phyloP scores from a whole-genome alignment of 768 basidiomycete species.

The Boletus tylopilopsis region DNA sequence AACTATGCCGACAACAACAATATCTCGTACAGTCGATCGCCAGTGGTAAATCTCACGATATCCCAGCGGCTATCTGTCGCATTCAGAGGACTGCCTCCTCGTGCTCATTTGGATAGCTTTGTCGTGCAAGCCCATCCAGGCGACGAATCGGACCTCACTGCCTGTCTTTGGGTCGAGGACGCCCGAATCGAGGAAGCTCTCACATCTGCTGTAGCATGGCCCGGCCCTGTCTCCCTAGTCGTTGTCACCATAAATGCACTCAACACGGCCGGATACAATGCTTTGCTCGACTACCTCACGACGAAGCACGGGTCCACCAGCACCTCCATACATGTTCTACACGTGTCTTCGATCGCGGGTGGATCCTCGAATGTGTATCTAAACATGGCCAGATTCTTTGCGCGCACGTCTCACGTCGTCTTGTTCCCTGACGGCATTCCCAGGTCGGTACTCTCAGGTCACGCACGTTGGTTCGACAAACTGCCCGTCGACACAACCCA shows the following conservation, averaged over 20 bases:
- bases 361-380: slow-evolving; percentile 50
- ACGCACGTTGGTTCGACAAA: slow-evolving; percentile 14
- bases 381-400: slow-evolving; percentile 61
- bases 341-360: slow-evolving; percentile 35
- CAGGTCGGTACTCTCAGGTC: slow-evolving; percentile 14
- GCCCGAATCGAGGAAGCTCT: slow-evolving; percentile 31
- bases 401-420: slow-evolving; percentile 43
- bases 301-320: slow-evolving; percentile 11
- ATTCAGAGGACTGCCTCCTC: slow-evolving; percentile 27
- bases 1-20: background rate
- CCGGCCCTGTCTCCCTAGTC: slow-evolving; percentile 49
- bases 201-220: slow-evolving; percentile 40
- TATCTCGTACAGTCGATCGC: background rate
- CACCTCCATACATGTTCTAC: slow-evolving; percentile 47
- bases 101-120: slow-evolving; percentile 35
- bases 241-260: slow-evolving; percentile 36
- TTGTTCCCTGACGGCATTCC: slow-evolving; percentile 49
- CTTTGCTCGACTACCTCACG: slow-evolving; percentile 16
- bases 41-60: slow-evolving; percentile 28
- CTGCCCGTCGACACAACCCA: slow-evolving; percentile 9
- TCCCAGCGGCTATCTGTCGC: slow-evolving; percentile 36
- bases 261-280: slow-evolving; percentile 23
- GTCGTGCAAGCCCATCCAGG: slow-evolving; percentile 24
- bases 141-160: slow-evolving; percentile 31
- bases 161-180: slow-evolving; percentile 49